Base-by-base conservation (phyloP, 345 rosid genomes). In the Rhodamnia rubescens region DNA sequence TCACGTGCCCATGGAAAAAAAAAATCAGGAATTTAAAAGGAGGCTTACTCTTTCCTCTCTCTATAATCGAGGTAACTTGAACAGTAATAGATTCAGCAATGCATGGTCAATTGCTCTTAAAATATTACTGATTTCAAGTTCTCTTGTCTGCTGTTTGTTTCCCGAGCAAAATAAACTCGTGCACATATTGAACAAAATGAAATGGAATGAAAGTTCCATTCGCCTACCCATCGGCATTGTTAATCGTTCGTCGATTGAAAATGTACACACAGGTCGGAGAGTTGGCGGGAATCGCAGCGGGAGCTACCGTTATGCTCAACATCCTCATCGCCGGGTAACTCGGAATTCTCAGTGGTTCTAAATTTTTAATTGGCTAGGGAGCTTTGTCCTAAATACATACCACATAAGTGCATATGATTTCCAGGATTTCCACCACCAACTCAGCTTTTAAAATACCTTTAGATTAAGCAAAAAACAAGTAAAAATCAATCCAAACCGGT, bases 291-390 rank as follows among this genome's bases (percentile, higher is more conserved):
- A 93, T 96, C 8, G 98, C 98, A 10, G 98, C 94, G 3, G 99
- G 99, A 90, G 99, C 98, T 40, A 94, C 98, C 11, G 98, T 93
- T 85, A 93, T 93, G 98, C 96, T 96, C 87, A 95, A 95, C 88
- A 92, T 91, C 83, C 96, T 96, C 86, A 95, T 96, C 32, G 98
- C 98, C 18, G 98, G 99, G 99, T 93, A 88, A 52, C 85, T 75
- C 6, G 7, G 26, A 84, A 84, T 15, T 56, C 53, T 50, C 59
- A 52, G 83, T 53, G 7, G 83, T n/a, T 26, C 26, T 81, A 26
- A 8, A 81, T 47, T 8, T 49, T 11, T 3, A 22, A 49, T 44
- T 51, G 40, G 44, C 15, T 22, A 83, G 7, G 61, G 61, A 55
- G 55, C n/a, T 52, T 55, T 1, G 80, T 69, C 80, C 80, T 9